phyloP scores from a whole-genome alignment of 2,329 filamentous ascomycete species.

The Sphaerulina populicola region DNA sequence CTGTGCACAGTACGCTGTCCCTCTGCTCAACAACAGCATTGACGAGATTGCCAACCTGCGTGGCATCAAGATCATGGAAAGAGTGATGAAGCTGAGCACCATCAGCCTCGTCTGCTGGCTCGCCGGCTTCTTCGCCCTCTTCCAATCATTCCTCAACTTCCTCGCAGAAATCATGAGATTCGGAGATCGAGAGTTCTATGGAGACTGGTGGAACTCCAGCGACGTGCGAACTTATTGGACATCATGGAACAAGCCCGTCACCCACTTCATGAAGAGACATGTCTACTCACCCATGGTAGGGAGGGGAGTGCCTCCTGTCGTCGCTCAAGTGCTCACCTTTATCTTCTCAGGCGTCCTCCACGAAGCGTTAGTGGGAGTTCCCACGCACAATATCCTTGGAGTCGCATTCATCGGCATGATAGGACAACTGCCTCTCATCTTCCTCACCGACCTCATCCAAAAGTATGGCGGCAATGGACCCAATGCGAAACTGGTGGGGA shows the following conservation, averaged over 20 bases:
- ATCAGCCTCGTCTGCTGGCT: slow-evolving; percentile 96
- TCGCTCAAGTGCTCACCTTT: slow-evolving; percentile 76
- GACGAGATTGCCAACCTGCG: slow-evolving; percentile 78
- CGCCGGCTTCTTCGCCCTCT: slow-evolving; percentile 91
- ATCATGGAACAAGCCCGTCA: slow-evolving; percentile 95
- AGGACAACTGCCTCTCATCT: slow-evolving; percentile 80
- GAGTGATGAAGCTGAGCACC: slow-evolving; percentile 87
- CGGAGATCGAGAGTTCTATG: slow-evolving; percentile 89
- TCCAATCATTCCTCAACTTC: slow-evolving; percentile 86
- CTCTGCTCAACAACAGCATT: slow-evolving; percentile 79
- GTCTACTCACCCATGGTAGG: slow-evolving; percentile 83
- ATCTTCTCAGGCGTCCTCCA: slow-evolving; percentile 80
- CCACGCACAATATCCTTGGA: slow-evolving; percentile 65
- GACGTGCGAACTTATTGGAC: slow-evolving; percentile 86
- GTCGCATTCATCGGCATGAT: slow-evolving; percentile 94
- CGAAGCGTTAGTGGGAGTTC: slow-evolving; percentile 84
- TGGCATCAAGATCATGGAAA: slow-evolving; percentile 71
- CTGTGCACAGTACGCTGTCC: slow-evolving; percentile 87
- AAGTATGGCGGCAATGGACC: slow-evolving; percentile 58
- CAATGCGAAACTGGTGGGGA: slow-evolving; percentile 72
- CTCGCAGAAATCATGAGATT: slow-evolving; percentile 84
- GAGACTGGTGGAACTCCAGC: slow-evolving; percentile 94
- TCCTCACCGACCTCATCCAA: slow-evolving; percentile 68
- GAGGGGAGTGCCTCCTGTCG: slow-evolving; percentile 63
- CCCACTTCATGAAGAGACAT: slow-evolving; percentile 91